These are phyloP conservation scores for Trametes punicea DNA, from an alignment of 768 basidiomycete genomes.

Conservation along the genomic window DNA sequence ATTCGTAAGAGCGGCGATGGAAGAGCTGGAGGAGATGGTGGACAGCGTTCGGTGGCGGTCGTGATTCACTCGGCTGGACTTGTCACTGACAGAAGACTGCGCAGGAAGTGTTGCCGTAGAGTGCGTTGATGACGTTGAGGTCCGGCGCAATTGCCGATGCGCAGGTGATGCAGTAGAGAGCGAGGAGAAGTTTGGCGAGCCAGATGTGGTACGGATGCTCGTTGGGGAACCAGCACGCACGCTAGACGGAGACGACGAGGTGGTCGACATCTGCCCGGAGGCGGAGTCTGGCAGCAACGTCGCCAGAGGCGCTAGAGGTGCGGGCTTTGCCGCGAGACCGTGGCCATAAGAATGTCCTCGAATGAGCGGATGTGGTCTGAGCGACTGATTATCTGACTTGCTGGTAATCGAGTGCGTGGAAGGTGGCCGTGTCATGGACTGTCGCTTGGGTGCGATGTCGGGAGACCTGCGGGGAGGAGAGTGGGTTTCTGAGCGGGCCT, in stretches of 20 bases:
- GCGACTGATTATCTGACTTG: constrained; percentile 30
- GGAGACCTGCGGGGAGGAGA: constrained; percentile 40
- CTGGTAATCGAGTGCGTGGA: constrained; percentile 56
- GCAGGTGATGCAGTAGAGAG: constrained; percentile 30
- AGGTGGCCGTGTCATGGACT: constrained; percentile 52
- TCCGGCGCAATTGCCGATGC: constrained; percentile 37
- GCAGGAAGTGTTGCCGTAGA: constrained; percentile 59
- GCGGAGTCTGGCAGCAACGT: constrained; percentile 49
- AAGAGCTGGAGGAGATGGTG: constrained; percentile 25
- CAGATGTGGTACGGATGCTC: constrained; percentile 37
- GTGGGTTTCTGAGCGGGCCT: constrained; percentile 37
- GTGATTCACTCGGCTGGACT: constrained; percentile 22
- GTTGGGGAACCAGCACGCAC: constrained; percentile 33
- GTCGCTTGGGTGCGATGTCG: constrained; percentile 37
- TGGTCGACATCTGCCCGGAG: constrained; percentile 40
- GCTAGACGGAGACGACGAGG: constrained; percentile 31
- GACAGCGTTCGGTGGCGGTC: constrained; percentile 33
- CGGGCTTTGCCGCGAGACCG: constrained; percentile 40
- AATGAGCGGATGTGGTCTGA: constrained; percentile 76
- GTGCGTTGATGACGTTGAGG: constrained; percentile 56
- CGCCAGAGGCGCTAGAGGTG: constrained; percentile 57
- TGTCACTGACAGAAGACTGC: constrained; percentile 27
- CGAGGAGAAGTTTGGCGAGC: constrained; percentile 24
- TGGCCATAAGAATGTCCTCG: constrained; percentile 66
- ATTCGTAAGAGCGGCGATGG: constrained; percentile 28